Conservation (phyloP, 805 yeast species). For the Hanseniaspora guilliermondii region DNA sequence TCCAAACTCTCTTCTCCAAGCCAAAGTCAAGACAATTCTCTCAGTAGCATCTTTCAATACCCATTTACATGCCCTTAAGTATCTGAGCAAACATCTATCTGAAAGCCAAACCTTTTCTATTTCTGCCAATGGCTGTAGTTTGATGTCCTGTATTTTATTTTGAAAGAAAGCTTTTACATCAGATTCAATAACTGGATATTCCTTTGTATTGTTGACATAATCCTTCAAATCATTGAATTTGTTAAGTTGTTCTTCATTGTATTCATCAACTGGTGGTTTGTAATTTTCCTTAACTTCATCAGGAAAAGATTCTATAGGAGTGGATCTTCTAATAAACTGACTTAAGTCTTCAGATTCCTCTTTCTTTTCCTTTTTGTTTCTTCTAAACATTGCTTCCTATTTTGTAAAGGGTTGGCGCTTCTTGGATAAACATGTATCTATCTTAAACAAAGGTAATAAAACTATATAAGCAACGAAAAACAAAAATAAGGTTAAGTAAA, state of each 20-base stretch:
- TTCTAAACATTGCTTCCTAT: constrained; percentile 3
- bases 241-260: neutral
- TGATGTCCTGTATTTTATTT: constrained; percentile 29
- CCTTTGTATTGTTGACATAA: neutral
- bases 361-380: constrained; percentile 1
- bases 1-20: constrained; percentile 94
- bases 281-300: neutral
- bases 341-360: constrained; percentile 2
- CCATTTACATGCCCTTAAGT: constrained; percentile 93
- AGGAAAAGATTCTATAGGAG: neutral
- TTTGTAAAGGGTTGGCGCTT: neutral
- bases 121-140: constrained; percentile 25
- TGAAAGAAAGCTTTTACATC: constrained; percentile 22
- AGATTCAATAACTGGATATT: constrained; percentile 36
- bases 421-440: neutral
- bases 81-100: constrained; percentile 79
- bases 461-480: no score
- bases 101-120: constrained; percentile 87
- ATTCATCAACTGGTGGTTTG: neutral
- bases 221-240: neutral
- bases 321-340: neutral
- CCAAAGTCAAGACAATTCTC: constrained; percentile 63
- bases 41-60: constrained; percentile 51
- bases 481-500: no score
- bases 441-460: no score